These are phyloP conservation scores for Cylindrotheca fusiformis DNA, from an alignment of 108 stramenopile genomes.

Conservation along the genomic window DNA sequence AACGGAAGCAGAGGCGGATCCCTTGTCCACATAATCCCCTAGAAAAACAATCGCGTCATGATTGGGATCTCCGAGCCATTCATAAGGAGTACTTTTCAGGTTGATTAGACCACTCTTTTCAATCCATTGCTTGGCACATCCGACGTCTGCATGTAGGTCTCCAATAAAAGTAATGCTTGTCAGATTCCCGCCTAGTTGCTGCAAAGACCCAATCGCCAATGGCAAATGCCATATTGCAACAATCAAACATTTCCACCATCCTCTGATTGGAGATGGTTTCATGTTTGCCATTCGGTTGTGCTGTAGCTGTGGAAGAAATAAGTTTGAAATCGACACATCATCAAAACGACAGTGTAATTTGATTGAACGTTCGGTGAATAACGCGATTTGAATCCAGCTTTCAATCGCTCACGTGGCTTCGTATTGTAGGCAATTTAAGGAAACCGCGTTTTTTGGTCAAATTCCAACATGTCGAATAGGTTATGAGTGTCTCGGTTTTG, in stretches of 20 bases:
- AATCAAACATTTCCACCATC: neutral
- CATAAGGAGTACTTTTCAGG: conserved; percentile 4
- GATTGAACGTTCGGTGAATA: no score
- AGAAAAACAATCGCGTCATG: neutral
- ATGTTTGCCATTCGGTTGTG: no score
- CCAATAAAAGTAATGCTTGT: conserved; percentile 8
- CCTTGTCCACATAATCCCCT: neutral
- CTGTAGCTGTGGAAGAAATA: no score
- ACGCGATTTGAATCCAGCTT: no score
- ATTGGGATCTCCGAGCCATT: conserved; percentile 1
- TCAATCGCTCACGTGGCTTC: no score
- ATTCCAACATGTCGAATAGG: no score
- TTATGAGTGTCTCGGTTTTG: no score
- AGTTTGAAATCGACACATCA: no score
- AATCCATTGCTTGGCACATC: conserved; percentile 24
- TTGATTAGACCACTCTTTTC: conserved; percentile 8
- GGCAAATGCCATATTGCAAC: neutral
- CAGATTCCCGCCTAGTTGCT: neutral
- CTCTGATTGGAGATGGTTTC: no score
- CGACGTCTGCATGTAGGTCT: conserved; percentile 21
- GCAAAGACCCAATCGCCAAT: neutral
- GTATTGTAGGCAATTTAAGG: no score
- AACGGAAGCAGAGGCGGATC: neutral
- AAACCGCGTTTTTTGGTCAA: no score
- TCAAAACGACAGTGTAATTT: no score